These are phyloP conservation scores for Lupinus albus DNA, from an alignment of 306 rosid genomes.

Conservation along the genomic window DNA sequence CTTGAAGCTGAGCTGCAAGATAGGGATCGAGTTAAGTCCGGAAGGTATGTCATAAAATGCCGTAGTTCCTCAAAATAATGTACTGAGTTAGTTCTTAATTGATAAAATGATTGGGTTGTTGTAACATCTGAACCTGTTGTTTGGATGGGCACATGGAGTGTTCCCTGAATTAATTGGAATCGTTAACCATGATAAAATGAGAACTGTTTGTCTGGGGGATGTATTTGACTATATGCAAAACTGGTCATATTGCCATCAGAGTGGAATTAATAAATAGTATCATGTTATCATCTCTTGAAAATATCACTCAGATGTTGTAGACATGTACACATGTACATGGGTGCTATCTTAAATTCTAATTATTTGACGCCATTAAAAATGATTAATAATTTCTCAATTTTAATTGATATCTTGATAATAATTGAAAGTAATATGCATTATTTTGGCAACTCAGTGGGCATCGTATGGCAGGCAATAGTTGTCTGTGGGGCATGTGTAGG, in stretches of 20 bases:
- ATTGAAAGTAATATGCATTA: constrained; percentile 49
- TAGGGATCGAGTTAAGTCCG: constrained; percentile 85
- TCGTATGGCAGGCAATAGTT: constrained; percentile 45
- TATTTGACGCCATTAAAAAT: constrained; percentile 34
- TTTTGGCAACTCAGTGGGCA: constrained; percentile 39
- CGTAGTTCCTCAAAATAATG: constrained; percentile 24
- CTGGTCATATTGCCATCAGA: constrained; percentile 13
- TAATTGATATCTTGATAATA: constrained; percentile 38
- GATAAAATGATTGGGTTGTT: constrained; percentile 14
- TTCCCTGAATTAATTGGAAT: constrained; percentile 18
- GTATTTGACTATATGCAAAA: not conserved
- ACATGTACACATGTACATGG: constrained; percentile 24
- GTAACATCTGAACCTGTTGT: not conserved
- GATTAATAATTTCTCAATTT: constrained; percentile 38
- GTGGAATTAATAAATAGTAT: constrained; percentile 15
- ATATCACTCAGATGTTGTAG: constrained; percentile 16
- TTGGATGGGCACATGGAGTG: constrained; percentile 13
- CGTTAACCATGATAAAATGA: not conserved
- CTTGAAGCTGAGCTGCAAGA: constrained; percentile 95
- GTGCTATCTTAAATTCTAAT: constrained; percentile 4
- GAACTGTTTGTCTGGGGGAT: not conserved
- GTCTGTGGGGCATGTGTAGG: constrained; percentile 54
- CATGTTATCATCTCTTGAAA: constrained; percentile 11
- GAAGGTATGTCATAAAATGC: constrained; percentile 63
- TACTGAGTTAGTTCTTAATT: not conserved